Evolutionary conservation across 2,329 filamentous ascomycete species (phyloP).

Genomic region (Monilinia vaccinii-corymbosi): DNA sequence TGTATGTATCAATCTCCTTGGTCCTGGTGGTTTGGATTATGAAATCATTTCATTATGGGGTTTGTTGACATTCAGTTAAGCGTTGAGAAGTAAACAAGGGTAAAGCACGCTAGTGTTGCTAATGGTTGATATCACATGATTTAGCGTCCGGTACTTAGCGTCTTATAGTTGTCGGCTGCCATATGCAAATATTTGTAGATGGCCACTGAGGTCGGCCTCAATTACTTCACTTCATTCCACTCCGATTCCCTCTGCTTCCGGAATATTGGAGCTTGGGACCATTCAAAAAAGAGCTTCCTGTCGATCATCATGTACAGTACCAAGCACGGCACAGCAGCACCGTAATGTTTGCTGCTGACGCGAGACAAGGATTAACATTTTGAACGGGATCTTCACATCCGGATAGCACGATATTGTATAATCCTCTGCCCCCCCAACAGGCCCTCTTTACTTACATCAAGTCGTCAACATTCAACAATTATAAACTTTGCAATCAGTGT

Average conservation of each 20-base stretch:
- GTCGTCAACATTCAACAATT: not conserved
- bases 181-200: too few species aligned
- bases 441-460: not conserved
- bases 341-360: not conserved
- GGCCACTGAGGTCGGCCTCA: too few species aligned
- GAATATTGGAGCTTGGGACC: not conserved
- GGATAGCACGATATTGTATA: not conserved
- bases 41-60: conserved; percentile 2
- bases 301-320: not conserved
- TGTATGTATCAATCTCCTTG: too few species aligned
- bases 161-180: too few species aligned
- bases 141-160: too few species aligned
- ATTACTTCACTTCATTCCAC: not conserved
- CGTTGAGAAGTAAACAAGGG: conserved; percentile 2
- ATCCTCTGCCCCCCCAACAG: not conserved
- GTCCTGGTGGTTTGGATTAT: not conserved
- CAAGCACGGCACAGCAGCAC: too few species aligned
- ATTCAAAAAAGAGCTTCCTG: not conserved
- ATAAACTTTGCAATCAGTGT: not conserved
- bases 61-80: conserved; percentile 3
- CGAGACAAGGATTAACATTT: not conserved
- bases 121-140: not conserved
- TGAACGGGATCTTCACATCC: not conserved
- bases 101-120: not conserved
- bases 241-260: not conserved